These are phyloP conservation scores for Hordeum marinum DNA, from an alignment of 176 grass and related monocot genomes.

Conservation along the genomic window DNA sequence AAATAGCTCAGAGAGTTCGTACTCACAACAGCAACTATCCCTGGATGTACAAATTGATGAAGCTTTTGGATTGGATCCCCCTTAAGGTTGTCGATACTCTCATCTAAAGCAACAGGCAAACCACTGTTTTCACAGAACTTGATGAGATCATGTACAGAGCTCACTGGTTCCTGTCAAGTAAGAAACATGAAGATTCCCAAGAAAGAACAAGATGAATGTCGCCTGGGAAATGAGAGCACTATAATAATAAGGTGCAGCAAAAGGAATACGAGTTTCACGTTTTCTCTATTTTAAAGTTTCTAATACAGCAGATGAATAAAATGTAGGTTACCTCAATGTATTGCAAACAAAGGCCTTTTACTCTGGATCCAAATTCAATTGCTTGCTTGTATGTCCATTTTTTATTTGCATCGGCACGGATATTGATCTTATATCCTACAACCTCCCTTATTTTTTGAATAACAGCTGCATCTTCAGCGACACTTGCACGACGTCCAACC, in stretches of 20 bases:
- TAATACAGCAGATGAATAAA: neutral
- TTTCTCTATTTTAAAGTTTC: conserved; percentile 16
- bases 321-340: conserved; percentile 80
- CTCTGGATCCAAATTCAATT: conserved; percentile 70
- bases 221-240: neutral
- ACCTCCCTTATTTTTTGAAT: conserved; percentile 70
- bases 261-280: conserved; percentile 12
- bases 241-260: neutral
- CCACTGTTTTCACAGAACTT: conserved; percentile 80
- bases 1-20: conserved; percentile 20
- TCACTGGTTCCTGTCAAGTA: conserved; percentile 83
- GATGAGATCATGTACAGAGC: conserved; percentile 58
- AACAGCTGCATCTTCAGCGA: conserved; percentile 75
- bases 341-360: conserved; percentile 60
- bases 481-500: conserved; percentile 72
- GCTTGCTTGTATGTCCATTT: conserved; percentile 87
- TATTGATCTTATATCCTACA: conserved; percentile 77
- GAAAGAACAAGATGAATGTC: conserved; percentile 24
- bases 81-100: conserved; percentile 83
- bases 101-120: conserved; percentile 86
- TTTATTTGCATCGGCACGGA: conserved; percentile 89
- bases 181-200: conserved; percentile 23
- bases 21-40: conserved; percentile 93
- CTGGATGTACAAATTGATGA: conserved; percentile 75
- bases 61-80: conserved; percentile 59